A percentile compares a stretch with the other conserved stretches of the same genome.
phyloP scores from a whole-genome alignment of 2,329 filamentous ascomycete species.

The Atkinsonella hypoxylon region DNA sequence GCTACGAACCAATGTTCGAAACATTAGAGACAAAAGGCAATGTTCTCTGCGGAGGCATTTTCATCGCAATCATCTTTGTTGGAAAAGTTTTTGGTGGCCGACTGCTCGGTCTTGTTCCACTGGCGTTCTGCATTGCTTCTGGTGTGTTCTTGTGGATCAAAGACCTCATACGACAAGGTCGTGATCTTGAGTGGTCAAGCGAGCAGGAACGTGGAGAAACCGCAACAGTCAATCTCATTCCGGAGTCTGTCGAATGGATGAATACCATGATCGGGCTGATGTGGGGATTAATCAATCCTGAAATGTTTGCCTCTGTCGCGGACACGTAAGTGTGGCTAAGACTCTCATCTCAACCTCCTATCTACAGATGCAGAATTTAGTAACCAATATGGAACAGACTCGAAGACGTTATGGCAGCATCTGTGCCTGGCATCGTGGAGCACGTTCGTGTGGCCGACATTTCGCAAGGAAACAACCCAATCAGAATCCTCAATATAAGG shows the following conservation, averaged over 20 bases:
- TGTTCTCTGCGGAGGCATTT: conserved; percentile 56
- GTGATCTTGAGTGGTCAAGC: conserved; percentile 77
- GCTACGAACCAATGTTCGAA: conserved; percentile 79
- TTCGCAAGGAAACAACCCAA: conserved; percentile 80
- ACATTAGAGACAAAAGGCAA: conserved; percentile 64
- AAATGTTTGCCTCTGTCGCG: conserved; percentile 87
- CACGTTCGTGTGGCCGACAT: conserved; percentile 94
- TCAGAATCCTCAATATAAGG: conserved; percentile 77
- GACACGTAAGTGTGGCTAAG: conserved; percentile 46
- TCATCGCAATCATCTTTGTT: conserved; percentile 61
- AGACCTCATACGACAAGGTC: conserved; percentile 69
- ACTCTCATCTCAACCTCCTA: no score
- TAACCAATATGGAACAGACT: conserved; percentile 15
- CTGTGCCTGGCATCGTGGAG: conserved; percentile 80
- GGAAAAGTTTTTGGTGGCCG: conserved; percentile 71
- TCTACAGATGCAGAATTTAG: no score
- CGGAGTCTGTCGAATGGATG: conserved; percentile 92
- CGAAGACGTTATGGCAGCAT: conserved; percentile 88
- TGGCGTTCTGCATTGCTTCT: conserved; percentile 59
- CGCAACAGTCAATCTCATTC: conserved; percentile 78
- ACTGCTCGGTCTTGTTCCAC: conserved; percentile 62
- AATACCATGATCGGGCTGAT: conserved; percentile 75
- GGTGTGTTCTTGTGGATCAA: conserved; percentile 85
- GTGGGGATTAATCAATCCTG: conserved; percentile 88
- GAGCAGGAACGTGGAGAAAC: conserved; percentile 77